Conservation (phyloP, 441 rosid species). For the Pelargonium cotyledonis region DNA sequence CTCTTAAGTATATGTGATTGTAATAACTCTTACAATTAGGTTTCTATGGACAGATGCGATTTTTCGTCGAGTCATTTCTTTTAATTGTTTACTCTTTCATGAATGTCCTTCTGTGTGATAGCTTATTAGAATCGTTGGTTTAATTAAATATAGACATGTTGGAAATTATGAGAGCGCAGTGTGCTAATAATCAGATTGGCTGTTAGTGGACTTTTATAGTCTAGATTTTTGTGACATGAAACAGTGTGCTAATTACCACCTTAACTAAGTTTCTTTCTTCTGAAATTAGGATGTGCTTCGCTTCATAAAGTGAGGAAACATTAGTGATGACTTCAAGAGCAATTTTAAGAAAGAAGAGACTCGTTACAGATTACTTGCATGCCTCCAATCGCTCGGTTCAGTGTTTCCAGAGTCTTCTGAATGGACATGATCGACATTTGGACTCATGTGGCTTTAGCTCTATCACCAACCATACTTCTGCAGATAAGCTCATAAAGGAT, state of each 20-base stretch:
- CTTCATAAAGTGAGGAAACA: conserved; percentile 18
- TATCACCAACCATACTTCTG: conserved; percentile 13
- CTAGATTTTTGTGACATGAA: not conserved
- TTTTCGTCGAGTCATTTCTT: not conserved
- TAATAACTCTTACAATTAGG: not conserved
- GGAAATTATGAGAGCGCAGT: not conserved
- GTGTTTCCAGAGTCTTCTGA: conserved; percentile 36
- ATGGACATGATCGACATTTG: conserved; percentile 20
- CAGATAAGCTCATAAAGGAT: conserved; percentile 21
- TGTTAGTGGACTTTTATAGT: not conserved
- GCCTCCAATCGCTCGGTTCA: conserved; percentile 33
- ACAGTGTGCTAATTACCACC: not conserved
- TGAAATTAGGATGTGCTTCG: conserved; percentile 13
- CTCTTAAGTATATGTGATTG: not conserved
- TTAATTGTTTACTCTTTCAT: no score
- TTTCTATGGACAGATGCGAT: not conserved
- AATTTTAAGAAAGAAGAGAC: conserved; percentile 46
- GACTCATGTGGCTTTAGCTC: conserved; percentile 29
- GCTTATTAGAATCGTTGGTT: not conserved
- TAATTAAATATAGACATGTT: no score
- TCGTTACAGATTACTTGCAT: conserved; percentile 44
- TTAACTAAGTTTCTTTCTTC: not conserved
- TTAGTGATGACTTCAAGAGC: conserved; percentile 68
- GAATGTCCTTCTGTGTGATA: not conserved
- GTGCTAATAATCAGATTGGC: not conserved